phyloP scores from a whole-genome alignment of 768 basidiomycete species.

The Tulasnella sp. region DNA sequence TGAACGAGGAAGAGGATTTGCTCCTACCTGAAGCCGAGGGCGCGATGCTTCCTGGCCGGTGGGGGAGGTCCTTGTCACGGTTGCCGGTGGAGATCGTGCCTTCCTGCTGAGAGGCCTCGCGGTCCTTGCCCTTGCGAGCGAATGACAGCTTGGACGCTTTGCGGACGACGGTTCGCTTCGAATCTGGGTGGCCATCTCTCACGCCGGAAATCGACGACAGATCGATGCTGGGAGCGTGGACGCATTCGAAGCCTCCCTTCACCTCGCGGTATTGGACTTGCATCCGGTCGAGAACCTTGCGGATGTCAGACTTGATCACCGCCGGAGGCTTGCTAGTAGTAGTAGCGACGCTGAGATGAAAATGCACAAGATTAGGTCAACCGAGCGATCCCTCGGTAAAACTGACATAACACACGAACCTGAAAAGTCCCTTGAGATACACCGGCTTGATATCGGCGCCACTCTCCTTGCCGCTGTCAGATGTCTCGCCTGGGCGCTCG shows the following conservation, averaged over 20 bases:
- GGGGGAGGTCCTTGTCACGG: constrained; percentile 47
- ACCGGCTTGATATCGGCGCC: constrained; percentile 77
- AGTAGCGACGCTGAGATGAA: constrained; percentile 72
- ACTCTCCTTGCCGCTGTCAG: constrained; percentile 48
- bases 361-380: background rate
- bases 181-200: constrained; percentile 17
- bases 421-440: constrained; percentile 93
- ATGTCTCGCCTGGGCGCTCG: constrained; percentile 40
- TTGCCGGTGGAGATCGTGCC: constrained; percentile 19
- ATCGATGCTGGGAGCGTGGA: constrained; percentile 92
- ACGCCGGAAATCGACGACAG: constrained; percentile 56
- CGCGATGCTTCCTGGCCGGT: constrained; percentile 21
- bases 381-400: constrained; percentile 25
- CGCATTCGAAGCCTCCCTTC: constrained; percentile 91
- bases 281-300: constrained; percentile 85
- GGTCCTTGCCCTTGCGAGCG: constrained; percentile 47
- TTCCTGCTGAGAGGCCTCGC: constrained; percentile 39
- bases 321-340: constrained; percentile 86
- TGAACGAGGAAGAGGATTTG: constrained; percentile 64
- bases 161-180: constrained; percentile 42
- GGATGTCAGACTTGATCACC: constrained; percentile 78
- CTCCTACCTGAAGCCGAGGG: constrained; percentile 38
- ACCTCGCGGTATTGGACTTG: constrained; percentile 91
- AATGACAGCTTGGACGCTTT: constrained; percentile 80
- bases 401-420: constrained; percentile 46